Evolutionary conservation across 1,139 yeast species (phyloP).

Genomic region (Eremothecium gossypii): DNA sequence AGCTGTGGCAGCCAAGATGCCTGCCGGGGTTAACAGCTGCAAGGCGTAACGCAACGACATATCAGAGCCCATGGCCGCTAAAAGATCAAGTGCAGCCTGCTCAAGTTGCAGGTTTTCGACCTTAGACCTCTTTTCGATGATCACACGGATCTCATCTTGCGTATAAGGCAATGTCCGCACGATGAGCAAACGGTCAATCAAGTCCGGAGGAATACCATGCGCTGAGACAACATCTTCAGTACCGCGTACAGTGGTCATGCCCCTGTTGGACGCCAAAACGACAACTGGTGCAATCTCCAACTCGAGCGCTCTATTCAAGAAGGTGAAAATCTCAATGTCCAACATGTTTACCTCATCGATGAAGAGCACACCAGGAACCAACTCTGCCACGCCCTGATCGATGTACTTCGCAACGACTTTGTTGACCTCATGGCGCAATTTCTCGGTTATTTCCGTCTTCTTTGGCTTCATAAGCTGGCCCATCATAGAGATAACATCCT

Average conservation of each 20-base stretch:
- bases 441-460: constrained; percentile 97
- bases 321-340: constrained; percentile 92
- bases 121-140: constrained; percentile 70
- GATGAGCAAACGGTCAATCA: constrained; percentile 81
- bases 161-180: constrained; percentile 85
- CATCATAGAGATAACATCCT: constrained; percentile 97
- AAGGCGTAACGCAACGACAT: constrained; percentile 86
- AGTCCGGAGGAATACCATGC: constrained; percentile 94
- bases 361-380: constrained; percentile 94
- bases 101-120: constrained; percentile 62
- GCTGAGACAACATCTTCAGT: constrained; percentile 85
- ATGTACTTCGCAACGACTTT: constrained; percentile 93
- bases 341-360: constrained; percentile 98
- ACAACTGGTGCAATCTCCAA: constrained; percentile 89
- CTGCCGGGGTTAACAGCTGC: constrained; percentile 86
- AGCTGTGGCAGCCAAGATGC: constrained; percentile 64
- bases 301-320: constrained; percentile 87
- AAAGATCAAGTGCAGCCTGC: constrained; percentile 58
- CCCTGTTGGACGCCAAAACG: constrained; percentile 90
- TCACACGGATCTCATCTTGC: constrained; percentile 71
- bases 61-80: constrained; percentile 61
- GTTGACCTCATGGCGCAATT: constrained; percentile 85
- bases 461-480: constrained; percentile 93
- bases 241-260: constrained; percentile 84
- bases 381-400: constrained; percentile 96